A percentile compares a stretch with the other conserved stretches of the same genome.
These are phyloP conservation scores for Ophiostoma piceae DNA, from an alignment of 2,329 filamentous ascomycete species.

Conservation along the genomic window DNA sequence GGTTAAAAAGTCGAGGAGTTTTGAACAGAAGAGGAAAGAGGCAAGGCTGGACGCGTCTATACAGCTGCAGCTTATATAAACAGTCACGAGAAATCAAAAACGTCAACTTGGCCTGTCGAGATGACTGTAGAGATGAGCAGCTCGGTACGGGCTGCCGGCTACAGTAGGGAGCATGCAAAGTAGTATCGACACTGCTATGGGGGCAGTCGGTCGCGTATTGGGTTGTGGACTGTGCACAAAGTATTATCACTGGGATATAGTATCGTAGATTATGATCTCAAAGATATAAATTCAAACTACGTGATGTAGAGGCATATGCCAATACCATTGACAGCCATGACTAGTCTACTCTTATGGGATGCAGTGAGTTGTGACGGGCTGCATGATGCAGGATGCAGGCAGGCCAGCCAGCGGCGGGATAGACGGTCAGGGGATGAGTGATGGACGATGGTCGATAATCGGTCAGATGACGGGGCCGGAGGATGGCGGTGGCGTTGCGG, in stretches of 20 bases:
- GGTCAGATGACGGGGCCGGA: background rate
- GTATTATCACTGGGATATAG: background rate
- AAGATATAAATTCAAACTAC: background rate
- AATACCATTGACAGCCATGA: background rate
- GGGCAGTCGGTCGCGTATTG: background rate
- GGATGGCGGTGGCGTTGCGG: slow-evolving; percentile 6
- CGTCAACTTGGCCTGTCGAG: background rate
- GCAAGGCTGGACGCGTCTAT: background rate
- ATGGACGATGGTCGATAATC: background rate
- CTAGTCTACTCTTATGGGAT: background rate
- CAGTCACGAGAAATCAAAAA: background rate
- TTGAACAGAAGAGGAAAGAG: no score
- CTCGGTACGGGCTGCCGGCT: no score
- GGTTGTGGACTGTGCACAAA: background rate
- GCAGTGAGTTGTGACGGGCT: background rate
- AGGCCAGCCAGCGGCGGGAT: background rate
- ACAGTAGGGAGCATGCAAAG: background rate
- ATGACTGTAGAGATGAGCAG: background rate
- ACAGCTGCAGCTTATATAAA: background rate
- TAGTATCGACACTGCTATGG: slow-evolving; percentile 1
- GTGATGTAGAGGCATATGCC: background rate
- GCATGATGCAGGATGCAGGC: background rate
- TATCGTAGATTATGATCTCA: background rate
- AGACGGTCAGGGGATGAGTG: background rate
- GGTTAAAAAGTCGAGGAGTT: background rate